These are phyloP conservation scores for Platanus orientalis DNA, from an alignment of 164 flowering plant genomes.

Conservation along the genomic window DNA sequence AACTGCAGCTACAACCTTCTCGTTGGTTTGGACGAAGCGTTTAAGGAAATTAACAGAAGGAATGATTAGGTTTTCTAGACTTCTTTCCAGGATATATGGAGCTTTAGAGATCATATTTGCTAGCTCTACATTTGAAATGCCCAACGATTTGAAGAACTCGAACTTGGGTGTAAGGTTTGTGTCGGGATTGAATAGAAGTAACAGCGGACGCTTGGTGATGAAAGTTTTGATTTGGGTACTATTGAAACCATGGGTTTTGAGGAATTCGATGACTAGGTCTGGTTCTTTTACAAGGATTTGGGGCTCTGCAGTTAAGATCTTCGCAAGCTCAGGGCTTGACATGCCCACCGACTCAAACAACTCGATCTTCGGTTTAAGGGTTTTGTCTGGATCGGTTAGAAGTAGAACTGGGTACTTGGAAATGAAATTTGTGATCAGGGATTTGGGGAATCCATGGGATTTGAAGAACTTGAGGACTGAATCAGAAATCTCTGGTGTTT, in stretches of 20 bases:
- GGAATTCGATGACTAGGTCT: too few species aligned
- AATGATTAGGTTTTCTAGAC: background rate
- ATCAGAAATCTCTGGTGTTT: slow-evolving; percentile 9
- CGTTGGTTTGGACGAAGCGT: background rate
- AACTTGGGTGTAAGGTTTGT: too few species aligned
- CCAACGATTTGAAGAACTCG: too few species aligned
- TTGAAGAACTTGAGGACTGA: slow-evolving; percentile 11
- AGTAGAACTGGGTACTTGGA: slow-evolving; percentile 1
- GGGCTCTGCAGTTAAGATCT: too few species aligned
- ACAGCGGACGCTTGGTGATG: too few species aligned
- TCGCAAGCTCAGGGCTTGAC: slow-evolving; percentile 1
- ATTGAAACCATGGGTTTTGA: too few species aligned
- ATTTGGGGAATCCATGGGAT: slow-evolving; percentile 8
- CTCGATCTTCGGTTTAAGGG: background rate
- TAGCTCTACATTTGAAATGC: too few species aligned
- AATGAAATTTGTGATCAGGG: slow-evolving; percentile 8
- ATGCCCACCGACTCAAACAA: background rate
- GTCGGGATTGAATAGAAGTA: too few species aligned
- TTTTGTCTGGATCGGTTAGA: background rate
- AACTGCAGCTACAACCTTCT: background rate
- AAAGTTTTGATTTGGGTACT: too few species aligned
- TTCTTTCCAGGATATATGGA: background rate
- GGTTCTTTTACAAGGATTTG: too few species aligned
- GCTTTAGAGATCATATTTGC: background rate
- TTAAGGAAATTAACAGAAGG: background rate